Base-by-base conservation (phyloP, 2,329 filamentous ascomycete genomes). In the Aspergillus fructus region DNA sequence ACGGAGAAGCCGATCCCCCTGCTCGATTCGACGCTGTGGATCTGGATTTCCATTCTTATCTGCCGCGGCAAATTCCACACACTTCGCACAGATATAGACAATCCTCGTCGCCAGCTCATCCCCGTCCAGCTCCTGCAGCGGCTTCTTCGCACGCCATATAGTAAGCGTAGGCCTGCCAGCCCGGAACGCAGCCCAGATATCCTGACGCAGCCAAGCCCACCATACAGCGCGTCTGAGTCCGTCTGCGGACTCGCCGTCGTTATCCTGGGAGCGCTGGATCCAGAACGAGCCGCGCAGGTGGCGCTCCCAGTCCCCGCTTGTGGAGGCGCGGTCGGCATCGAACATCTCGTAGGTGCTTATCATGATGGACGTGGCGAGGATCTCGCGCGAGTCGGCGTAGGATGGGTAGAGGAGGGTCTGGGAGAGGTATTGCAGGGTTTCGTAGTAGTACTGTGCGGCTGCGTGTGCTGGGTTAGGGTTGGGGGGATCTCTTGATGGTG, bases 161-260 rank as follows among this genome's bases (percentile, higher is more conserved):
- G 78, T 86, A 56, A 85, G 76, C 2, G 79, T 80, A 15, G 78
- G 75, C 4, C 85, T 71, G 24, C 77, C 75, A 62, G 86, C 83
- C 1, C 82, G 77, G 56, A 86, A 86, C 0, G 84, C 84, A 2
- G 83, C 84, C 84, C 84, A 87, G 0, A 85, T 78, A 62, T 88
- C 85, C 64, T 88, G 85, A 9, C 83, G 76, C 3, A 87, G 71
- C 85, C 85, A 88, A 0, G 81, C 80, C 85, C 85, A 88, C 85
- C 85, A 87, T 0, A 83, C 81, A 0, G 83, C 81, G 61, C 81
- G 79, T 42, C 81, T 75, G 0, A 87, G 73, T 0, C 83, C 58
- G n/a, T 56, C 82, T 0, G 79, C 78, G 0, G 79, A 81, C 51
- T 83, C 83, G 2, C 83, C 85, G 53, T 87, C 79, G 51, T 85